A percentile compares a stretch with the other conserved stretches of the same genome.
phyloP scores from a whole-genome alignment of 2,329 filamentous ascomycete species.

The Achaetomium macrosporum region DNA sequence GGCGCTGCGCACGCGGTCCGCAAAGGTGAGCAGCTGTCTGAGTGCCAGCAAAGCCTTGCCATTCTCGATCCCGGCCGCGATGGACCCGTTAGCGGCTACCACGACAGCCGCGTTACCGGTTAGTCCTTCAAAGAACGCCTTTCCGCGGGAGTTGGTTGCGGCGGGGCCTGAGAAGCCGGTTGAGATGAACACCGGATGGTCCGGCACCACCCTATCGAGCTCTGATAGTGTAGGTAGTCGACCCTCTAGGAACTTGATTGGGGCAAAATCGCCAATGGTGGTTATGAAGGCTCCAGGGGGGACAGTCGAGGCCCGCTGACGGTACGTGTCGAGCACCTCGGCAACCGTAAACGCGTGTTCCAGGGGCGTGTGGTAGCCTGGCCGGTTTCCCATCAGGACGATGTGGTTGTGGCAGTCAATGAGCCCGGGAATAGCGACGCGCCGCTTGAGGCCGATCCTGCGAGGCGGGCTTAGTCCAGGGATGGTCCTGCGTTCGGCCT shows the following conservation, averaged over 20 bases:
- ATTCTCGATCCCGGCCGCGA: neutral
- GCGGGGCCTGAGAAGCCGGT: neutral
- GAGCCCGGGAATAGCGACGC: neutral
- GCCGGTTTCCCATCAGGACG: neutral
- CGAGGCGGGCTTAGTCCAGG: neutral
- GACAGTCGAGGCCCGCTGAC: neutral
- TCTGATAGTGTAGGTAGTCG: neutral
- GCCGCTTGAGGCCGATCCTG: neutral
- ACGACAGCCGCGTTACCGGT: neutral
- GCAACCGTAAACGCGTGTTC: neutral
- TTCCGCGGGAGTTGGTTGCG: neutral
- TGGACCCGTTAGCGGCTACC: neutral
- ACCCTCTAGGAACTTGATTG: neutral
- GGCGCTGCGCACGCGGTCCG: neutral
- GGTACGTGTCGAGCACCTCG: neutral
- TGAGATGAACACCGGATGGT: neutral
- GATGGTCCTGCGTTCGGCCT: neutral
- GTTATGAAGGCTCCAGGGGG: neutral
- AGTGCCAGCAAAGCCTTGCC: neutral
- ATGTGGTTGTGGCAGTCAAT: neutral
- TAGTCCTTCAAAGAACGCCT: neutral
- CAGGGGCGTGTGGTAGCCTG: neutral
- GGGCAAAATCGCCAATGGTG: neutral
- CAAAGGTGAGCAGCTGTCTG: neutral
- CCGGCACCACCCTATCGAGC: neutral